Conservation (phyloP, 768 basidiomycete genomes). For the Mrakia hoshinonis region DNA sequence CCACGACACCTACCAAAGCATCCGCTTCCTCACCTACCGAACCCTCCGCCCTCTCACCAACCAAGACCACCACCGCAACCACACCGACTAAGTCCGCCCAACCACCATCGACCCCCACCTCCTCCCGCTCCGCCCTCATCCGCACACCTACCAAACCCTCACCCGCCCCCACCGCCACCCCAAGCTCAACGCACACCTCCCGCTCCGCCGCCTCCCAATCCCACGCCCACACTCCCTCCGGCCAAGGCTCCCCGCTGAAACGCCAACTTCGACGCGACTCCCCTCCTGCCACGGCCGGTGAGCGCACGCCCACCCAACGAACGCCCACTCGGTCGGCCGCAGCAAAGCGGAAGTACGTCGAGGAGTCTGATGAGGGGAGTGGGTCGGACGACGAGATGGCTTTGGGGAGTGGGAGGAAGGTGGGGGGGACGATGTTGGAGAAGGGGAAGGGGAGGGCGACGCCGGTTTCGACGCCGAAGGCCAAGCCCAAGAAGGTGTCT, state of each 20-base stretch:
- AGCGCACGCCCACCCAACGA: no score
- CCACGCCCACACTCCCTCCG: constrained; percentile 10
- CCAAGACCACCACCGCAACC: not conserved
- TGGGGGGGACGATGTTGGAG: no score
- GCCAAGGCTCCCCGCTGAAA: not conserved
- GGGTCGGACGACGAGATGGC: not conserved
- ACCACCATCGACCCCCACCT: no score
- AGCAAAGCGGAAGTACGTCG: not conserved
- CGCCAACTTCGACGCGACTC: not conserved
- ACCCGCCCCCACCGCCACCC: not conserved
- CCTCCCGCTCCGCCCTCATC: not conserved
- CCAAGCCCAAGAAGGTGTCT: no score
- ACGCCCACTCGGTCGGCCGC: not conserved
- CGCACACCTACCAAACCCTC: not conserved
- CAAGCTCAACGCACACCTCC: not conserved
- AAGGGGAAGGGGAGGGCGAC: no score
- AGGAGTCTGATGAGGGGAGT: not conserved
- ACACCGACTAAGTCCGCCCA: no score
- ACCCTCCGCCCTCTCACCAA: not conserved
- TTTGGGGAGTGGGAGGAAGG: not conserved
- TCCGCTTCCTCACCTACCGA: not conserved
- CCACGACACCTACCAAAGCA: no score
- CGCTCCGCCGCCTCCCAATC: not conserved
- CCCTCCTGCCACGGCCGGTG: not conserved
- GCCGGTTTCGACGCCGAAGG: no score